These are phyloP conservation scores for Carallia brachiata DNA, from an alignment of 345 rosid species.

Conservation along the genomic window DNA sequence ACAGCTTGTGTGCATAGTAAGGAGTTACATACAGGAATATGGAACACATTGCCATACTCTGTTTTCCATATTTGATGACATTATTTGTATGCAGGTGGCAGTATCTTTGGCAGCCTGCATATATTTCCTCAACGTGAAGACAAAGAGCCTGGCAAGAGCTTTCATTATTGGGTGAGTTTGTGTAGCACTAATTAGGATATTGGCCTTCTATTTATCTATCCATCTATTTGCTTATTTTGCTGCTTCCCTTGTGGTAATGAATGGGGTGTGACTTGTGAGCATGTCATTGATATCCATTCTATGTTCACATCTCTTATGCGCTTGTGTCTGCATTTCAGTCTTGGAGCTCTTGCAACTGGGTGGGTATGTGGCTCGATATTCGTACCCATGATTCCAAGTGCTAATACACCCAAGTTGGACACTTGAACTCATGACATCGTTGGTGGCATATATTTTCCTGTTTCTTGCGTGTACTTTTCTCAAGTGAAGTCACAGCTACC, in stretches of 20 bases:
- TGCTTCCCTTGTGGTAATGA: neutral
- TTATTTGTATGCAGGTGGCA: slow-evolving; percentile 59
- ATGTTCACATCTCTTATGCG: neutral
- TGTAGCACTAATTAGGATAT: neutral
- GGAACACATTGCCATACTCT: neutral
- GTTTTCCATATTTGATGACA: neutral
- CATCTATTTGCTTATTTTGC: neutral
- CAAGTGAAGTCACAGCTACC: slow-evolving; percentile 42
- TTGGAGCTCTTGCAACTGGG: slow-evolving; percentile 74
- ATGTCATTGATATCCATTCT: neutral
- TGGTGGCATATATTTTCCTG: slow-evolving; percentile 71
- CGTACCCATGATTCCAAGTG: slow-evolving; percentile 77
- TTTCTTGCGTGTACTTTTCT: slow-evolving; percentile 85
- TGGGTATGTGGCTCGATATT: slow-evolving; percentile 78
- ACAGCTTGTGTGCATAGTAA: neutral
- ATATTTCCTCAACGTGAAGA: slow-evolving; percentile 87
- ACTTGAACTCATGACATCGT: slow-evolving; percentile 86
- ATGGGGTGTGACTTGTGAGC: no score
- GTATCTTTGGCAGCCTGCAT: slow-evolving; percentile 94
- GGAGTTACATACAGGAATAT: neutral
- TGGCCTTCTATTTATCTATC: neutral
- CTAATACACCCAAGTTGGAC: slow-evolving; percentile 81
- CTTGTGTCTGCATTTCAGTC: slow-evolving; percentile 38
- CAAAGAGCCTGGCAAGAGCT: slow-evolving; percentile 84
- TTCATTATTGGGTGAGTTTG: slow-evolving; percentile 59